Conservation (phyloP, 208 protist species). For the Eutreptiella sp. region DNA sequence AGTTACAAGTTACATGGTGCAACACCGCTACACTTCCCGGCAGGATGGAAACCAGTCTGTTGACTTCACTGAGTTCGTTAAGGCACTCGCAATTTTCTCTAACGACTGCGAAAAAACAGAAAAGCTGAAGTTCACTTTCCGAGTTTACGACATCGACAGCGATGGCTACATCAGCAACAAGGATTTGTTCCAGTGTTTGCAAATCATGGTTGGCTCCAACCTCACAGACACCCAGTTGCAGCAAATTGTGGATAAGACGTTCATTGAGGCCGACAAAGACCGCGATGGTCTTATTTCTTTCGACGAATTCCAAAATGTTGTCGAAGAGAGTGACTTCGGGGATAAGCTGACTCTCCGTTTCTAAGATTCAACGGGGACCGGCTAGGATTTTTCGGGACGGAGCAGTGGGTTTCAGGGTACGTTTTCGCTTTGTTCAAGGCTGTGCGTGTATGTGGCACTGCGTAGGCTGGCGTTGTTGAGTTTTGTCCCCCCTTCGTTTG, state of each 20-base stretch:
- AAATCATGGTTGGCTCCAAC: constrained; percentile 84
- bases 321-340: constrained; percentile 58
- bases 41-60: constrained; percentile 60
- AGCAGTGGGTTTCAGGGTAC: no score
- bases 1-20: no score
- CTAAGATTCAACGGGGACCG: no score
- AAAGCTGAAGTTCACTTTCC: constrained; percentile 80
- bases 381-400: no score
- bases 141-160: constrained; percentile 88
- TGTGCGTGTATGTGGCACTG: no score
- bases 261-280: constrained; percentile 73
- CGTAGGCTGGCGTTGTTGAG: no score
- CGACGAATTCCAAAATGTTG: constrained; percentile 75
- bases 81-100: constrained; percentile 66
- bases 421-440: no score
- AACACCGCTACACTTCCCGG: no score
- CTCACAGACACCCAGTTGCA: constrained; percentile 78
- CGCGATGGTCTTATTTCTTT: constrained; percentile 82
- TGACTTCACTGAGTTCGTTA: constrained; percentile 70
- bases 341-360: constrained; percentile 74
- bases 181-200: constrained; percentile 80
- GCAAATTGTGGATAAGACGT: constrained; percentile 90
- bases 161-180: constrained; percentile 85
- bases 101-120: constrained; percentile 56
- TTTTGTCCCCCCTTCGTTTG: no score